Base-by-base conservation (phyloP, 2,329 filamentous ascomycete species). In the Diaporthe destruens region DNA sequence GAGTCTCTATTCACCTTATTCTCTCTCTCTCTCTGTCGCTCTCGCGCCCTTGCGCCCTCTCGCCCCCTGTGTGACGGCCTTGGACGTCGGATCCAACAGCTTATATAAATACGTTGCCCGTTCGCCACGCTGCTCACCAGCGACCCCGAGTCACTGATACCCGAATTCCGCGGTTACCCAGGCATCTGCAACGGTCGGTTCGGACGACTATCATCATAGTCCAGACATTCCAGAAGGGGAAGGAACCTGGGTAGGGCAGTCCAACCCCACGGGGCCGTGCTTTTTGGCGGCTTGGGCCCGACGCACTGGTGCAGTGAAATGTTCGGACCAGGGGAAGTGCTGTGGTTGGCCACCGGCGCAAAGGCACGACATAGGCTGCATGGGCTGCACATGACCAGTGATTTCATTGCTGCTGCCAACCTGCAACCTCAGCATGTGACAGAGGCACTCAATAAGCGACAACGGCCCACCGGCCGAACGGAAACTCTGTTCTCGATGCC, bases 311-410 rank as follows among this genome's bases (percentile, higher is more conserved):
- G 67, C 42, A 51, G 44, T 47, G 16, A 39, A 61, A 39, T 32
- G 39, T 44, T 71, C 72, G 72, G 70, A 67, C 72, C 70, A 74
- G 70, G 72, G 72, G 72, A 74, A 71, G 56, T 36, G 23, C 18
- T 51, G 29, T 74, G 69, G 65, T 74, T 74, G 72, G 72, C 34
- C 36, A 65, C 63, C 72, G 72, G 72, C 53, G 72, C 66, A 74
- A 72, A 74, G 72, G 72, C 70, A 53, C 47, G 59, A 65, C 44
- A 51, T 49, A 34, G 65, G 42, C 9, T 12, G 36, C 12, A 39
- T n/a, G n/a, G n/a, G n/a, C n/a, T n/a, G 25, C 59, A 51, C 32
- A 65, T 65, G 59, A 51, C 44, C 57, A 55, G 65, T 20, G 12
- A 8, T 36, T 16, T n/a, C 29, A 42, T 16, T 12, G 55, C 55